These are phyloP conservation scores for Gossypium turneri DNA, from an alignment of 345 rosid species.

Conservation along the genomic window DNA sequence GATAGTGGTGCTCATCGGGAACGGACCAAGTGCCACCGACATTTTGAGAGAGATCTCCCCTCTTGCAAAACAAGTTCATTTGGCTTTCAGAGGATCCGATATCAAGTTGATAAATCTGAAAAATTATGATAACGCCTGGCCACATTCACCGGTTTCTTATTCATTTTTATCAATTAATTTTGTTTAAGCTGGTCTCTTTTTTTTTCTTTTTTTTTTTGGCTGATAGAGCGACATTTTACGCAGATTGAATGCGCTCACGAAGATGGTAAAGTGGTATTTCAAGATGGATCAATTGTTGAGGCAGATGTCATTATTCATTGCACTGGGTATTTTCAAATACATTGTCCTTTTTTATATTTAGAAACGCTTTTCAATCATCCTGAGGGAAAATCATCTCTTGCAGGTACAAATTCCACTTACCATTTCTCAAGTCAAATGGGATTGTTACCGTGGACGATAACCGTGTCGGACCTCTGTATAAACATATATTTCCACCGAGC, in stretches of 20 bases:
- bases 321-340: not conserved
- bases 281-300: slow-evolving; percentile 8
- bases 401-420: slow-evolving; percentile 18
- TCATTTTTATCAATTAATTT: not conserved
- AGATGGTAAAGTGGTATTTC: slow-evolving; percentile 16
- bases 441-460: slow-evolving; percentile 6
- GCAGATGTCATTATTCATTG: slow-evolving; percentile 14
- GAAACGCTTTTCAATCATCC: not conserved
- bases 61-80: slow-evolving; percentile 17
- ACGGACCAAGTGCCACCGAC: not conserved
- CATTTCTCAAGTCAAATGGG: slow-evolving; percentile 17
- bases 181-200: not conserved
- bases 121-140: not conserved
- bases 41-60: slow-evolving; percentile 1
- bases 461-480: slow-evolving; percentile 19
- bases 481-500: slow-evolving; percentile 16
- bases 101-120: not conserved
- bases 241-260: slow-evolving; percentile 9
- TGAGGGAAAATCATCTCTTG: not conserved
- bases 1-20: slow-evolving; percentile 7
- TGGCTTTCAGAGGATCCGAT: slow-evolving; percentile 8
- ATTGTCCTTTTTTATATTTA: not conserved
- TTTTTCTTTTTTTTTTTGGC: too few relatives aligned
- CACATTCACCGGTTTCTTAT: slow-evolving; percentile 7
- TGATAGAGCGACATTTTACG: not conserved